These are phyloP conservation scores for Bipolaris oryzae DNA, from an alignment of 2,329 filamentous ascomycete genomes.

Conservation along the genomic window DNA sequence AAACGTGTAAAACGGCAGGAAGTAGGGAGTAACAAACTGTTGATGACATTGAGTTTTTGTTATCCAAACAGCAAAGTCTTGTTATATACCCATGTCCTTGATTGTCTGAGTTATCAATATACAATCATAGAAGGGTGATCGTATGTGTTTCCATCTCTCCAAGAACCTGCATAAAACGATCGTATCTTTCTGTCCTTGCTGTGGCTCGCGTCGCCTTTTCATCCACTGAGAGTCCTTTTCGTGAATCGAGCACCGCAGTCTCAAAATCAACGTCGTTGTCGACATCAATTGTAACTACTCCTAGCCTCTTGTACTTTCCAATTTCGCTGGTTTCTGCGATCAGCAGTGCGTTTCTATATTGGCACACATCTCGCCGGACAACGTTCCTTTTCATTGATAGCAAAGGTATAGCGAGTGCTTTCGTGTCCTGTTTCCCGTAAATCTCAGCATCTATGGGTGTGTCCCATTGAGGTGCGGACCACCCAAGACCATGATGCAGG, in stretches of 20 bases:
- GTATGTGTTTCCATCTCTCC: background rate
- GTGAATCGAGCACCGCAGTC: too few species aligned
- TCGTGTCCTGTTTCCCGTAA: background rate
- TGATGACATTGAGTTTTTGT: background rate
- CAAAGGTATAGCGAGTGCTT: background rate
- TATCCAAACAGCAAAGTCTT: too few species aligned
- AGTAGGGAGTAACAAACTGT: background rate
- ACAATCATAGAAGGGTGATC: background rate
- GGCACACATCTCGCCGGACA: too few species aligned
- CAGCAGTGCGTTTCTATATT: background rate
- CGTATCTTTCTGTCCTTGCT: background rate
- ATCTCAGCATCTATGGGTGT: background rate
- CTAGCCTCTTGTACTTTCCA: background rate
- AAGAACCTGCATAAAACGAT: background rate
- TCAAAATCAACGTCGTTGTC: background rate
- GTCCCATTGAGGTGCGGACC: background rate
- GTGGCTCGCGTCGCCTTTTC: background rate
- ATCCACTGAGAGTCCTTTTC: background rate
- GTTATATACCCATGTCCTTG: background rate
- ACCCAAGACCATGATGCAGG: too few species aligned
- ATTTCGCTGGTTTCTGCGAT: background rate
- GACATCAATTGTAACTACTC: background rate
- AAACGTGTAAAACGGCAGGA: background rate
- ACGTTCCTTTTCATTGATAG: background rate
- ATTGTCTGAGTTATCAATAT: background rate